Base-by-base conservation (phyloP, 2,329 filamentous ascomycete genomes). In the Fusarium sp. region DNA sequence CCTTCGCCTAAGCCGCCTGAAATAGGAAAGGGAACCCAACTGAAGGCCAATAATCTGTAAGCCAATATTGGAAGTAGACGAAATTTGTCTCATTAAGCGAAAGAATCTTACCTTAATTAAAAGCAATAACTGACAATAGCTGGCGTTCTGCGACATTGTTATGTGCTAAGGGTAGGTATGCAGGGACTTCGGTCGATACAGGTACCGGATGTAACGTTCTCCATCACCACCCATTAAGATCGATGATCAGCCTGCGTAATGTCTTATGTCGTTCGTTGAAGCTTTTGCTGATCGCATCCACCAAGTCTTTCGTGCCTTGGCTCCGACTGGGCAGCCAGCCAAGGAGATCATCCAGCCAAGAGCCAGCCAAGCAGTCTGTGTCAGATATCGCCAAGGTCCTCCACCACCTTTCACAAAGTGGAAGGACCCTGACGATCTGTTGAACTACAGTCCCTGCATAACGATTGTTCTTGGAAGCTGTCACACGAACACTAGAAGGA, bases 381-480 rank as follows among this genome's bases (percentile, higher is more conserved):
- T 37, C 6, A 37, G 3, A 7, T 37, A n/a, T 37, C 34, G 18
- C 34, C 34, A 37, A 37, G 34, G 34, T 10, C 7, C 18, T 0
- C n/a, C 10, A 18, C n/a, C n/a, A 12, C 5, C 18, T 37, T 37
- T 37, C 18, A n/a, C 34, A 37, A 37, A 37, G 3, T 10, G 34
- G 34, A 37, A 37, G 34, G 34, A n/a, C 34, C 34, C 18, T n/a
- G 34, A 37, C 7, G 34, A 37, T 37, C 34, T n/a, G 10, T 11
- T 16, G 7, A 3, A 14, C 13, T 11, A 37, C 18, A n/a, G 34
- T n/a, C 10, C 6, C 9, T 37, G 10, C 25, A 10, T 26, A n/a
- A 23, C 0, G 1, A n/a, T n/a, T 37, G 9, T 37, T n/a, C 6
- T 37, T 12, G 18, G 3, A 12, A n/a, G 1, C 0, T n/a, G 34